phyloP scores from a whole-genome alignment of 208 protist species.

The Crithidia brevicula region DNA sequence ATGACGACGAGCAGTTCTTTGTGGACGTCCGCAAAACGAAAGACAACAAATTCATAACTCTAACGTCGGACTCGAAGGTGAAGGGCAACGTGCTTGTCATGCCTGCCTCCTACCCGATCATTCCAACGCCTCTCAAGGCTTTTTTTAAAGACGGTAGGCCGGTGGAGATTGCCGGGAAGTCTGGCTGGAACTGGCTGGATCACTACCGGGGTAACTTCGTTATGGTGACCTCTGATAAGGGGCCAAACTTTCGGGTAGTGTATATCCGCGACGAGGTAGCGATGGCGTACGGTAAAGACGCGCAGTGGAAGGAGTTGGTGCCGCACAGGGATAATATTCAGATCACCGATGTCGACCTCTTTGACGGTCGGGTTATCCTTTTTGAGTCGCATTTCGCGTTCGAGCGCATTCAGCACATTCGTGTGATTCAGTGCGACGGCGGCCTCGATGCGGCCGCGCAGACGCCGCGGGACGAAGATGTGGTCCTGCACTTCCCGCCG shows the following conservation, averaged over 20 bases:
- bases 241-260: conserved; percentile 79
- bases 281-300: conserved; percentile 49
- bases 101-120: conserved; percentile 83
- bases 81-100: conserved; percentile 76
- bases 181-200: conserved; percentile 89
- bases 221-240: conserved; percentile 86
- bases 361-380: conserved; percentile 74
- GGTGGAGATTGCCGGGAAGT: conserved; percentile 79
- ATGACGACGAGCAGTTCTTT: conserved; percentile 91
- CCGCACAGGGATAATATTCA: conserved; percentile 84
- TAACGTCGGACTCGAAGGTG: conserved; percentile 92
- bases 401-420: conserved; percentile 85
- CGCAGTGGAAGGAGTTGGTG: conserved; percentile 87
- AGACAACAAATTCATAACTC: conserved; percentile 79
- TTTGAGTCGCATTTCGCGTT: conserved; percentile 87
- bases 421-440: conserved; percentile 80
- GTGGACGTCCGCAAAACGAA: conserved; percentile 91
- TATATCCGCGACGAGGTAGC: conserved; percentile 88
- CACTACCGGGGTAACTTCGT: conserved; percentile 88
- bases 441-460: conserved; percentile 68
- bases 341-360: conserved; percentile 90
- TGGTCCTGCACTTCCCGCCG: conserved; percentile 89
- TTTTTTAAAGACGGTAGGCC: conserved; percentile 78
- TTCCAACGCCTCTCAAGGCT: conserved; percentile 60
- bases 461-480: conserved; percentile 57